phyloP scores from a whole-genome alignment of 2,329 filamentous ascomycete species.

The Aspergillus luchuensis region DNA sequence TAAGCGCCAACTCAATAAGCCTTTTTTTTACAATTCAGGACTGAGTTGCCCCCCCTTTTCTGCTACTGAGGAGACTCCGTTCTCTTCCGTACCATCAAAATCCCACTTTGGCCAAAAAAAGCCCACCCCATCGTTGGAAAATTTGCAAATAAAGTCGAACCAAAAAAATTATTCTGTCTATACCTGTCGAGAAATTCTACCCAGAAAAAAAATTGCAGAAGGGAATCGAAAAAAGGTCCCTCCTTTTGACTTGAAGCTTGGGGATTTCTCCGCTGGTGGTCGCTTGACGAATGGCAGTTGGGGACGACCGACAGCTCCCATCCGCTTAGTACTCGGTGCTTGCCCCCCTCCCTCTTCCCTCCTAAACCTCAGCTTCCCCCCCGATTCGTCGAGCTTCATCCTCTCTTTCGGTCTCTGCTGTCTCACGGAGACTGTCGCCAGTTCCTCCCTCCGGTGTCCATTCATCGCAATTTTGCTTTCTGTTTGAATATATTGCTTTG shows the following conservation, averaged over 20 bases:
- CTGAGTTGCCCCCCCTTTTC: slow-evolving; percentile 17
- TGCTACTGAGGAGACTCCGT: slow-evolving; percentile 12
- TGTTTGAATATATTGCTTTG: slow-evolving; percentile 20
- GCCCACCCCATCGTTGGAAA: background rate
- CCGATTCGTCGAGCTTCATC: slow-evolving; percentile 21
- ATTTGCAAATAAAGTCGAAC: background rate
- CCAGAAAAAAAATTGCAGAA: slow-evolving; percentile 1
- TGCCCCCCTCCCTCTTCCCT: slow-evolving; percentile 22
- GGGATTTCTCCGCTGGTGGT: slow-evolving; percentile 17
- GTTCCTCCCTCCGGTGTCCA: slow-evolving; percentile 5
- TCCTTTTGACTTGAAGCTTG: slow-evolving; percentile 14
- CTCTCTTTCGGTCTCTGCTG: slow-evolving; percentile 20
- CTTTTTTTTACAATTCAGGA: background rate
- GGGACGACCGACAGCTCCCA: slow-evolving; percentile 26
- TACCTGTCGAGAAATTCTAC: background rate
- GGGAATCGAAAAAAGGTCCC: slow-evolving; percentile 9
- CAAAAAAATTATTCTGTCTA: background rate
- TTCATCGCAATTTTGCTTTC: slow-evolving; percentile 11
- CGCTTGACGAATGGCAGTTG: slow-evolving; percentile 23
- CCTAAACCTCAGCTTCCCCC: slow-evolving; percentile 12
- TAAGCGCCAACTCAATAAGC: slow-evolving; percentile 4
- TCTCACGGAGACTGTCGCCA: slow-evolving; percentile 15
- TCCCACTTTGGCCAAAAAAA: slow-evolving; percentile 9
- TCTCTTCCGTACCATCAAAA: slow-evolving; percentile 21
- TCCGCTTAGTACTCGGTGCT: slow-evolving; percentile 25